These are phyloP conservation scores for Ulmus americana DNA, from an alignment of 331 rosid genomes.

Conservation along the genomic window DNA sequence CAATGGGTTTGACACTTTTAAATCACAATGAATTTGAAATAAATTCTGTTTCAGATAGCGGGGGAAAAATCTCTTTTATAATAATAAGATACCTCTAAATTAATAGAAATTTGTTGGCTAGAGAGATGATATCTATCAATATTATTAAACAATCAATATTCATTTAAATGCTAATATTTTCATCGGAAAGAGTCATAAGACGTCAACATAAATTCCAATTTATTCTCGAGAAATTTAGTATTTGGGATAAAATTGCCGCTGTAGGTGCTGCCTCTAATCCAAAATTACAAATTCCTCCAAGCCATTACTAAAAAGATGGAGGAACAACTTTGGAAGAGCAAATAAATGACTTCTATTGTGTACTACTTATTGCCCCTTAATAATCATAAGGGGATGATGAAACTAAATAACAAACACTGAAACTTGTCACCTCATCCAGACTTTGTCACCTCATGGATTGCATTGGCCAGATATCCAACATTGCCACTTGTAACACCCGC, in stretches of 20 bases:
- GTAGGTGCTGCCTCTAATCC: background rate
- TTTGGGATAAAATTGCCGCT: background rate
- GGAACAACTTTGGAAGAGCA: slow-evolving; percentile 4
- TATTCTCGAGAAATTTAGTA: background rate
- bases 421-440: slow-evolving; percentile 30
- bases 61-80: too few relatives aligned
- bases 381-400: background rate
- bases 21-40: too few relatives aligned
- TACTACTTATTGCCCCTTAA: slow-evolving; percentile 11
- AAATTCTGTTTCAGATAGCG: too few relatives aligned
- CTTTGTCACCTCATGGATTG: slow-evolving; percentile 74
- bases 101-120: too few relatives aligned
- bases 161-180: too few relatives aligned
- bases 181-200: too few relatives aligned
- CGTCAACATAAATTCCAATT: background rate
- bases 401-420: background rate
- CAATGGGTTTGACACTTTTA: too few relatives aligned
- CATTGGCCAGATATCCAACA: slow-evolving; percentile 72
- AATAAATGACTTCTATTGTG: background rate
- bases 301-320: background rate
- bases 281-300: background rate
- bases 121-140: too few relatives aligned
- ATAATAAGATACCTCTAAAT: too few relatives aligned
- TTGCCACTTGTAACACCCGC: slow-evolving; percentile 82
- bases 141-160: too few relatives aligned